Base-by-base conservation (phyloP, 176 grass and related monocot genomes). In the Oryza meyeriana region DNA sequence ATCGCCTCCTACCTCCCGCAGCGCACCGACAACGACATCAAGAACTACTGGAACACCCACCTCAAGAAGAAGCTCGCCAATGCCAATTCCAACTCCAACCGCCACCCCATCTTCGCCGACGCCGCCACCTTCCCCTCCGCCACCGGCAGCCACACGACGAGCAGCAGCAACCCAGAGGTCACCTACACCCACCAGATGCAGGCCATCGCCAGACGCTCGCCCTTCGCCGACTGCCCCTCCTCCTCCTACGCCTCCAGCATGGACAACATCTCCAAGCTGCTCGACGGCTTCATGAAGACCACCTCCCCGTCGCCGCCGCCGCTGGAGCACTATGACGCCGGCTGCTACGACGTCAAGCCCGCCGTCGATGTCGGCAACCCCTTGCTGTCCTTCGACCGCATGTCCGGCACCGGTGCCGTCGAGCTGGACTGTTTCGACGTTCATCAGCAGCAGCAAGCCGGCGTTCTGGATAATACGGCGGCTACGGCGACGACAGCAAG, bases 11-110 rank as follows among this genome's bases (percentile, higher is more conserved):
- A 97, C 86, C 91, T 97, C 32, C 94, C 94, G 1, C 88, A 89
- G 55, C 89, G 94, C 57, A 97, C 94, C 20, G 94, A 97, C 79
- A 97, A 97, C 75, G 94, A 97, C 77, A 97, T 97, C 85, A 97
- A 97, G 86, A 97, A 97, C 78, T 97, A 91, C 86, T 97, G 94
- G 94, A 97, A 97, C 84, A 97, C 91, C 17, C 91, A 93, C 74
- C 89, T 97, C 70, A 97, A 97, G 94, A 97, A 97, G 75, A 93
- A 93, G 84, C 84, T 97, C 73, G 87, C 58, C 25, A 22, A 24
- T 13, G 73, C 75, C 44, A 84, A 30, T 16, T 77, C 71, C 65
- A 68, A 41, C 41, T 66, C 10, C 29, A 57, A 6, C 28, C 66
- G 14, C 69, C 67, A 4, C 65, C 38, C 36, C 35, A 7, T 17